Conservation (phyloP, 495 filamentous ascomycete species). For the Trichocladium uniseriatum region DNA sequence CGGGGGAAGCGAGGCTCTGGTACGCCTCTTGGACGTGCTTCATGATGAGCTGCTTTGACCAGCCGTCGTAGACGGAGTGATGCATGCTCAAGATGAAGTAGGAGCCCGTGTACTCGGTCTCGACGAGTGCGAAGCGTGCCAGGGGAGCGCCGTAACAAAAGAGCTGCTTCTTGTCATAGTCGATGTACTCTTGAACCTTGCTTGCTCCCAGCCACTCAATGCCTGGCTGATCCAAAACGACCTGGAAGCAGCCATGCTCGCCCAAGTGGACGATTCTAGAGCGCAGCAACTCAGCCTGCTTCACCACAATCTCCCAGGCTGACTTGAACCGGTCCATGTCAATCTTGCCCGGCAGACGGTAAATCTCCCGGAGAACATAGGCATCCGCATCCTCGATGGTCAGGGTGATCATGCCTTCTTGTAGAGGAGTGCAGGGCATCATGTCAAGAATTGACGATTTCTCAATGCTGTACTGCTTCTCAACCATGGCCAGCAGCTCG, state of each 20-base stretch:
- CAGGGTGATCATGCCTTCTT: slow-evolving; percentile 44
- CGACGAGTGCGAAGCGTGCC: slow-evolving; percentile 18
- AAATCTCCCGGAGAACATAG: slow-evolving; percentile 35
- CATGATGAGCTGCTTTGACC: slow-evolving; percentile 43
- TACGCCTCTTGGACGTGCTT: slow-evolving; percentile 34
- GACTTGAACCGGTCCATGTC: slow-evolving; percentile 35
- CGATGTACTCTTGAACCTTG: slow-evolving; percentile 12
- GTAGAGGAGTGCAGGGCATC: slow-evolving; percentile 50
- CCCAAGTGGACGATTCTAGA: slow-evolving; percentile 48
- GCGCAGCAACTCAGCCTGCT: slow-evolving; percentile 53
- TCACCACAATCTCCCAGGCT: slow-evolving; percentile 45
- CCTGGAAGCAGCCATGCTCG: slow-evolving; percentile 13
- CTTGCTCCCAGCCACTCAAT: slow-evolving; percentile 13
- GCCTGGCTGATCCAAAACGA: slow-evolving; percentile 5
- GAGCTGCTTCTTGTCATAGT: slow-evolving; percentile 2
- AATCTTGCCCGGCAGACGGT: slow-evolving; percentile 31
- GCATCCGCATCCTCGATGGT: slow-evolving; percentile 32
- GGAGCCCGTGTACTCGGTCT: background rate
- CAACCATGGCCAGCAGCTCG: slow-evolving; percentile 21
- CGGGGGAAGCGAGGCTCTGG: background rate
- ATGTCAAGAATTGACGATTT: slow-evolving; percentile 42
- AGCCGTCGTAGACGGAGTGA: slow-evolving; percentile 59
- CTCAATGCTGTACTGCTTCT: slow-evolving; percentile 40
- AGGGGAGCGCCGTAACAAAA: slow-evolving; percentile 16
- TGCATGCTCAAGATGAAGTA: slow-evolving; percentile 51